Conservation (phyloP, 495 filamentous ascomycete genomes). For the Geoglossum glabrum region DNA sequence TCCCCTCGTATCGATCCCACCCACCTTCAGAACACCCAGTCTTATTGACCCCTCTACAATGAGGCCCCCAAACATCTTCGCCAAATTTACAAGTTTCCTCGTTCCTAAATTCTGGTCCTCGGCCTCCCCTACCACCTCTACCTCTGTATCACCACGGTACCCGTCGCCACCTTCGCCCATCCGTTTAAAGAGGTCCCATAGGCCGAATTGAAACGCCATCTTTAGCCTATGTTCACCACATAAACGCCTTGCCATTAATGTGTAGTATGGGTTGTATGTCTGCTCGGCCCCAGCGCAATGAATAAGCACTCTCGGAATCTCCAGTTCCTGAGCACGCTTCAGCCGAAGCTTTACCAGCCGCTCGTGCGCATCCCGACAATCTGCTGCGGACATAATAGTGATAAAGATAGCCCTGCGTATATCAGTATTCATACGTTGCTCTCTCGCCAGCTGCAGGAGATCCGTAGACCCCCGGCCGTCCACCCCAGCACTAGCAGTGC, state of each 20-base stretch:
- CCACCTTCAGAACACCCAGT: conserved; percentile 42
- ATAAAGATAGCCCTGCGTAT: conserved; percentile 83
- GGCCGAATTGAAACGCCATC: conserved; percentile 63
- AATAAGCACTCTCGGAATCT: conserved; percentile 72
- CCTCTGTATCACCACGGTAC: conserved; percentile 27
- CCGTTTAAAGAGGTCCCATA: conserved; percentile 75
- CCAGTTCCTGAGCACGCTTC: conserved; percentile 65
- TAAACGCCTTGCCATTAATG: conserved; percentile 55
- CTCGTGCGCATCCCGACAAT: conserved; percentile 64
- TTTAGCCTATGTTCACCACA: conserved; percentile 51
- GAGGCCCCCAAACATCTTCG: conserved; percentile 61
- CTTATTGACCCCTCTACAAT: conserved; percentile 44
- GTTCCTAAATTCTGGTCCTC: conserved; percentile 31
- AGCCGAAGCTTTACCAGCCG: conserved; percentile 64
- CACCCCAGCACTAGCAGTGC: conserved; percentile 17
- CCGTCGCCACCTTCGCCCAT: conserved; percentile 51
- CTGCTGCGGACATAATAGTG: conserved; percentile 67
- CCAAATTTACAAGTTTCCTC: conserved; percentile 68
- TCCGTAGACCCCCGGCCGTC: conserved; percentile 35
- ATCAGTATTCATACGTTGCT: conserved; percentile 89
- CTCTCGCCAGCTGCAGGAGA: conserved; percentile 50
- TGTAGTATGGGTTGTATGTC: conserved; percentile 83
- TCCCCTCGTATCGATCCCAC: not conserved
- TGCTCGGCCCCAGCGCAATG: conserved; percentile 73
- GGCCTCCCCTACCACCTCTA: conserved; percentile 24